Base-by-base conservation (phyloP, 1,139 yeast genomes). In the Geotrichum klebahnii region DNA sequence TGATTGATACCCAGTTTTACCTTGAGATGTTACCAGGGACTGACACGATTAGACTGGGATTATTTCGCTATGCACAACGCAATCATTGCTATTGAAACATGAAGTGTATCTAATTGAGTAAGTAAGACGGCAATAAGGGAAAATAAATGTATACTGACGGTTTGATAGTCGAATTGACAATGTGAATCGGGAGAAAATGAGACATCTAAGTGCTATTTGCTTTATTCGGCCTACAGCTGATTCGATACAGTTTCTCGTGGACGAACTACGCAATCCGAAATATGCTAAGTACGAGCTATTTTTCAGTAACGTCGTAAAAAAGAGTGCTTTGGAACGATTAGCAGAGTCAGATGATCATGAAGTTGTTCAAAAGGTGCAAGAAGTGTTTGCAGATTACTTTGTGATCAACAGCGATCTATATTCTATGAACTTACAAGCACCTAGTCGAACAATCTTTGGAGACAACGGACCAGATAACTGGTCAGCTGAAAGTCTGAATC, bases 311-410 rank as follows among this genome's bases (percentile, higher is more conserved):
- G 72, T 81, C 22, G 76, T 89, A 31, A 74, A 80, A 49, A 90
- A 90, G 67, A 73, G 81, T 32, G 85, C 86, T 56, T 67, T 92
- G 57, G 99, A 94, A 64, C 75, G 84, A 50, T 65, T 92, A 36
- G 98, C 98, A 0, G 96, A 88, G 65, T 79, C 87, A 2, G 99
- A 92, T 66, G 94, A 87, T 62, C 75, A 81, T 60, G 98, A 90
- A 63, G 80, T 81, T 5, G 85, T 94, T 6, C 70, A 76, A 3
- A 79, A 78, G 55, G 89, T 92, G 2, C 79, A 83, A 54, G 98
- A 92, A 63, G 65, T 89, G 44, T 92, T 88, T 63, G 87, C 84
- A 57, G 97, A 92, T 65, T 90, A 84, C 64, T 74, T 79, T 55
- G 81, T 86, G 5, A 71, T 89, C 49, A 88, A 88, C 65, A 74